A percentile compares a stretch with the other conserved stretches of the same genome.
Evolutionary conservation across 208 protist genomes (phyloP).

Genomic region (Novymonas esmeraldas): DNA sequence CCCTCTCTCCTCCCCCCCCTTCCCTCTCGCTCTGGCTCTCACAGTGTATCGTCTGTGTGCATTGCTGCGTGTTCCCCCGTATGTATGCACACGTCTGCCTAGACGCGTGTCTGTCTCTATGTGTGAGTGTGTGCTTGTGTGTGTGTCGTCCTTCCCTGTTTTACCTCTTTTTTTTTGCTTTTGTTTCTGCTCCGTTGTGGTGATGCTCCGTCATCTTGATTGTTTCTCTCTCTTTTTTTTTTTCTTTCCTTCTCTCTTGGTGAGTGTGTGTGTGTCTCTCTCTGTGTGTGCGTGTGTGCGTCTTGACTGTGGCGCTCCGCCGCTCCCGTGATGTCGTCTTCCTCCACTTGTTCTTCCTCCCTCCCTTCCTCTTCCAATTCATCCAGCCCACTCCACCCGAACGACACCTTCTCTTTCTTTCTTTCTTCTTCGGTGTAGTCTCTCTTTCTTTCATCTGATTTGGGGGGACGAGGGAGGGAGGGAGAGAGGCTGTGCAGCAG

Average conservation of each 20-base stretch:
- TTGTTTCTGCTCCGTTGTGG: background rate
- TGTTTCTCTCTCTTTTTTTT: background rate
- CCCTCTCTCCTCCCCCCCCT: too few relatives aligned
- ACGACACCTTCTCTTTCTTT: background rate
- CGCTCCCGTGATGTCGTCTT: constrained; percentile 8
- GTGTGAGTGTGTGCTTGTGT: too few relatives aligned
- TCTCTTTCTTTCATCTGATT: constrained; percentile 15
- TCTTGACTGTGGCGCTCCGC: background rate
- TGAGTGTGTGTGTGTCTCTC: background rate
- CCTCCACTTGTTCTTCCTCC: constrained; percentile 21
- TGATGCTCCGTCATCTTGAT: background rate
- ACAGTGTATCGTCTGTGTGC: too few relatives aligned
- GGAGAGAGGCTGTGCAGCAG: too few relatives aligned
- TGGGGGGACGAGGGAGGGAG: too few relatives aligned
- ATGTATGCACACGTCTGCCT: too few relatives aligned
- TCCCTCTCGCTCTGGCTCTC: too few relatives aligned
- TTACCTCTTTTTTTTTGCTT: too few relatives aligned
- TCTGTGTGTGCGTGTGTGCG: background rate
- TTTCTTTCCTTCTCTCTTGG: background rate
- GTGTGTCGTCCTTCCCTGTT: too few relatives aligned
- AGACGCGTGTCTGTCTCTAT: too few relatives aligned
- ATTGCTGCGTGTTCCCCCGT: too few relatives aligned
- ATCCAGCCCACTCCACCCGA: background rate
- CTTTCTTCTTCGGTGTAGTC: background rate
- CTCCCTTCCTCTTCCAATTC: constrained; percentile 15